Evolutionary conservation across 129 eudicot species (phyloP), one percentile per base, ranked within the genome.

Genomic region (Pseudognaphalium luteoalbum): DNA sequence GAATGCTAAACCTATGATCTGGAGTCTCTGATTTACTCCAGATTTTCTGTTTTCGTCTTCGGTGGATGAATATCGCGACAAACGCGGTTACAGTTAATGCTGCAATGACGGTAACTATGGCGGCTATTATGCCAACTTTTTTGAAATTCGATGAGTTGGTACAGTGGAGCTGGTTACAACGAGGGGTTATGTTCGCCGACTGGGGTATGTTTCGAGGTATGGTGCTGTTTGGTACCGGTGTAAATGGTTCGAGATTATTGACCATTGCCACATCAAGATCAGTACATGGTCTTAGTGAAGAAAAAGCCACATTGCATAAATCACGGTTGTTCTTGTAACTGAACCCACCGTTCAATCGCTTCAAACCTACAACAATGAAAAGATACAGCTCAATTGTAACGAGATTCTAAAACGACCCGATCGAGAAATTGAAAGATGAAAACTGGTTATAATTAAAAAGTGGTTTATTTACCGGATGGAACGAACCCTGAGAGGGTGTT

Each of bases 401-500:
- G 37, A 30, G 62, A 47, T 60, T 16, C 9, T 19, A 34, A 78
- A 47, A 41, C 0, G 47, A 41, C 3, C 14, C 7, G 7, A 34
- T 34, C 12, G 4, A 10, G 47, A 41, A 41, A 10, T 8, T 41
- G 3, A 2, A 41, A 29, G 12, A 8, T 30, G 12, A 1, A 56
- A 30, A 39, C 28, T 0, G 19, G 2, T 35, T 15, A 37, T 9
- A 10, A 33, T 4, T 33, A 34, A 0, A 32, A 54, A 66, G 29
- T 10, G 28, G n/a, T 10, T 6, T 57, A 70, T 80, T 82, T 72
- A 94, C 99, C 90, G 6, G 90, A 67, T 51, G 99, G 96, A 19
- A 86, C 86, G 54, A 78, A 80, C 44, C 97, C 97, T 2, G 92
- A 81, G 19, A 94, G 99, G 42, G 87, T 75, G 77, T 91, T 93